Base-by-base conservation (phyloP, 805 yeast species). In the Teunomyces aglyptinius region DNA sequence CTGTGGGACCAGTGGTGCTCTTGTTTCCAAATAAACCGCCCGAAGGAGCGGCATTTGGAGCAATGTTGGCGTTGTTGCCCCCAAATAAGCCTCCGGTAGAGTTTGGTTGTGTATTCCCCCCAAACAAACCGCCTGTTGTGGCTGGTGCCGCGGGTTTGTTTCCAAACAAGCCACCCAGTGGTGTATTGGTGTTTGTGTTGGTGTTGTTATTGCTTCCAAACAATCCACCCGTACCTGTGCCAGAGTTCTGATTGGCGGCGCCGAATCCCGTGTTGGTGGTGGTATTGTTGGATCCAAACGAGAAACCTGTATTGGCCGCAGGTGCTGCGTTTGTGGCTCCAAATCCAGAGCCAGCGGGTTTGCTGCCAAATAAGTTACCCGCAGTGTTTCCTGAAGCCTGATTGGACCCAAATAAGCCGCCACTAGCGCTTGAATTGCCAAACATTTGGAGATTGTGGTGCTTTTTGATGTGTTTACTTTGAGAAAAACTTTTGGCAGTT, bases 201-300 rank as follows among this genome's bases (percentile, higher is more conserved):
- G 27, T n/a, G n/a, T 15, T 38, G 41, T 4, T 38, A 13, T 19
- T 29, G 33, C 5, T 32, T 24, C 26, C 26, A 24, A 24, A 24
- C 26, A 24, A 24, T 8, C 26, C 51, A 1, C 49, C 51, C 11
- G 38, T 22, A 22, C 24, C 12, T 26, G 39, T n/a, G 4, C 39
- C 18, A n/a, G 15, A 19, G 13, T 34, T 36, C 39, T 36, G 39
- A 16, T 19, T 47, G 58, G 50, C 47, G 49, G 6, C 70, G 3
- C 71, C 73, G 51, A 65, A 63, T 6, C 44, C 44, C 4, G 71
- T 8, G 26, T 31, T 28, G 16, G 40, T 29, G 26, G 47, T 19
- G 8, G 47, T 34, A 35, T 35, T 35, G 15, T 44, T 44, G 12
- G 47, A 24, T 28, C 47, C 47, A 26, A 45, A 45, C 16, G 69